These are phyloP conservation scores for Sonneratia alba DNA, from an alignment of 345 rosid genomes.

Conservation along the genomic window DNA sequence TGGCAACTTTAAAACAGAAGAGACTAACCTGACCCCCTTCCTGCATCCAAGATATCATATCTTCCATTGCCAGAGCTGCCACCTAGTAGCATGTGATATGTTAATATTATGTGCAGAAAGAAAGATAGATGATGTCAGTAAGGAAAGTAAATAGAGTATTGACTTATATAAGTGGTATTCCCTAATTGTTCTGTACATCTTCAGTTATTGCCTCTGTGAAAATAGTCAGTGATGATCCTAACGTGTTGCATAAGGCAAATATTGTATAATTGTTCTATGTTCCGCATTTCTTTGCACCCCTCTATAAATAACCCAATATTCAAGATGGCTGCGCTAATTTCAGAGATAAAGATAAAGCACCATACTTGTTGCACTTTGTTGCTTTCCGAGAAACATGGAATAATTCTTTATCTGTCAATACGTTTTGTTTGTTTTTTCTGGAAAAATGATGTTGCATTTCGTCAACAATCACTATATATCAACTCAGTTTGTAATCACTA, in stretches of 20 bases:
- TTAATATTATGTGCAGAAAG: conserved; percentile 71
- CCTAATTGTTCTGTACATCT: not conserved
- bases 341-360: not conserved
- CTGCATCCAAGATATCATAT: conserved; percentile 99
- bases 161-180: not conserved
- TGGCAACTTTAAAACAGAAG: conserved; percentile 2
- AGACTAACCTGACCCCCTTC: conserved; percentile 95
- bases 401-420: not conserved
- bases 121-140: conserved; percentile 27
- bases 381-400: not conserved
- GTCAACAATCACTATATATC: too few relatives aligned
- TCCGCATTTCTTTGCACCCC: too few relatives aligned
- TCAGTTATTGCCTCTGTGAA: too few relatives aligned
- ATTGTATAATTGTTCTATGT: too few relatives aligned
- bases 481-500: too few relatives aligned
- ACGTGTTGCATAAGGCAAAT: too few relatives aligned
- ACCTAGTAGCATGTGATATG: conserved; percentile 80
- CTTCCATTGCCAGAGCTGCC: conserved; percentile 99
- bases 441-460: too few relatives aligned
- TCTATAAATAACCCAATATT: not conserved
- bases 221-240: too few relatives aligned
- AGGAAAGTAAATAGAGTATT: not conserved
- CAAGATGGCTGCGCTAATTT: not conserved
- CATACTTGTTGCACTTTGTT: not conserved
- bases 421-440: not conserved